Evolutionary conservation across 163 green algal genomes (phyloP).

Genomic region (Volvox carteri): DNA sequence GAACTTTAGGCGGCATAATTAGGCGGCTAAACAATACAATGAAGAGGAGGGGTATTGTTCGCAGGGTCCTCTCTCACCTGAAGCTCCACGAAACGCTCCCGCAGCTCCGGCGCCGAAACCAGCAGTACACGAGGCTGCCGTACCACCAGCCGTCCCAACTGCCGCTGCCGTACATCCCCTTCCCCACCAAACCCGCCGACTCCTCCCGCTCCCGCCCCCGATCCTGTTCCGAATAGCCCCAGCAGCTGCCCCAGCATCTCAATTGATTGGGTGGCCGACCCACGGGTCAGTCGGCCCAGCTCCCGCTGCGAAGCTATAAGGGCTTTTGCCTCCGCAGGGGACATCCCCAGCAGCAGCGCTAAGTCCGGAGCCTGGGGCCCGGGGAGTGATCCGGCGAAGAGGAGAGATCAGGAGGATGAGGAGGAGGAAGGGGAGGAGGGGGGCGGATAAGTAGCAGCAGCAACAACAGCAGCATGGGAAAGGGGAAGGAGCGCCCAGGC

Average conservation of each 20-base stretch:
- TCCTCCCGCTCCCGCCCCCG: not conserved
- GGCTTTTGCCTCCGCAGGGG: not conserved
- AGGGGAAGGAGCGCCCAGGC: too few species aligned
- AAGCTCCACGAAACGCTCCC: conserved; percentile 30
- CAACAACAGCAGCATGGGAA: too few species aligned
- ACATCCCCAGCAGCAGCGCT: not conserved
- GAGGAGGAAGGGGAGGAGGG: not conserved
- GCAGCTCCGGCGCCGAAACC: conserved; percentile 34
- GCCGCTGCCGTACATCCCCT: not conserved
- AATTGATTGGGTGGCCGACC: not conserved
- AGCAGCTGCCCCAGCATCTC: not conserved
- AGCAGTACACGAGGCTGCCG: conserved; percentile 33
- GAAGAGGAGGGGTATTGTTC: too few species aligned
- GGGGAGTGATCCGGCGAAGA: too few species aligned
- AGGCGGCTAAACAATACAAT: too few species aligned
- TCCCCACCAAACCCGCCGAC: not conserved
- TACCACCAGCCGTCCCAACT: not conserved
- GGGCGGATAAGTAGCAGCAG: not conserved
- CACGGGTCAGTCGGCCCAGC: not conserved
- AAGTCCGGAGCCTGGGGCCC: conserved; percentile 40
- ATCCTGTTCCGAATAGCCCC: conserved; percentile 2
- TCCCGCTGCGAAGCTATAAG: conserved; percentile 12
- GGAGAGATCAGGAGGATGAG: too few species aligned
- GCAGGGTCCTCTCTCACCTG: too few species aligned
- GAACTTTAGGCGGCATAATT: too few species aligned